These are phyloP conservation scores for Micractinium sp. DNA, from an alignment of 139 green algal genomes.

Conservation along the genomic window DNA sequence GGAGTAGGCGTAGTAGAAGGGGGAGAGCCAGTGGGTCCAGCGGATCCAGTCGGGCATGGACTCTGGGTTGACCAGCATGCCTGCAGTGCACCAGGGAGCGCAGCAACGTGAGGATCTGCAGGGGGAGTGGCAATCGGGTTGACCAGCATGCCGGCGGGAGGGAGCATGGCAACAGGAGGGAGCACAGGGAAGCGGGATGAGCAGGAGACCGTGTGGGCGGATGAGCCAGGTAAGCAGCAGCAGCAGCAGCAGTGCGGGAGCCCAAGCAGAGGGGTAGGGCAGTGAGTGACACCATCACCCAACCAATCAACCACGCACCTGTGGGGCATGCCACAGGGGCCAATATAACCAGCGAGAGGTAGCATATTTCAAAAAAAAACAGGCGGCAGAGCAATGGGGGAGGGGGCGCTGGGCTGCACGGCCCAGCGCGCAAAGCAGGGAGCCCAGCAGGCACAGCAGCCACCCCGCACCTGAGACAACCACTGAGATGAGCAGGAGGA, in stretches of 20 bases:
- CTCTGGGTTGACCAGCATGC: constrained; percentile 40
- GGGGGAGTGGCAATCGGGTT: neutral
- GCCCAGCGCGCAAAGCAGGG: too few relatives aligned
- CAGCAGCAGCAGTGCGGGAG: too few relatives aligned
- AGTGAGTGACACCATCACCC: neutral
- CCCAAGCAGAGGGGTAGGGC: too few relatives aligned
- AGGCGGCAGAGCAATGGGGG: neutral
- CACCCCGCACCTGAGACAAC: constrained; percentile 61
- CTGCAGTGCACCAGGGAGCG: neutral
- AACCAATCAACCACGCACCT: too few relatives aligned
- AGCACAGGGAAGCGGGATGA: neutral
- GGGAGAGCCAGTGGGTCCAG: constrained; percentile 69
- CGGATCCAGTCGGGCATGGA: constrained; percentile 55
- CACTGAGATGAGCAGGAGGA: constrained; percentile 79
- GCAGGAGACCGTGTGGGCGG: neutral
- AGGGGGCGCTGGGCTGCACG: too few relatives aligned
- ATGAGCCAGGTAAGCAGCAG: too few relatives aligned
- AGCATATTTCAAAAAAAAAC: neutral
- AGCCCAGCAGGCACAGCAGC: too few relatives aligned
- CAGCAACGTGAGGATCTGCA: too few relatives aligned
- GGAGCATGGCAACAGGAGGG: neutral
- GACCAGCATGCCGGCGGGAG: constrained; percentile 24
- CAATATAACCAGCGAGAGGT: too few relatives aligned
- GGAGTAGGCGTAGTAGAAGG: constrained; percentile 54
- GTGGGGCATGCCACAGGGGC: too few relatives aligned